Evolutionary conservation across 371 early-diverging fungal species (phyloP).

Genomic region (Amoeboaphelidium protococcarum): DNA sequence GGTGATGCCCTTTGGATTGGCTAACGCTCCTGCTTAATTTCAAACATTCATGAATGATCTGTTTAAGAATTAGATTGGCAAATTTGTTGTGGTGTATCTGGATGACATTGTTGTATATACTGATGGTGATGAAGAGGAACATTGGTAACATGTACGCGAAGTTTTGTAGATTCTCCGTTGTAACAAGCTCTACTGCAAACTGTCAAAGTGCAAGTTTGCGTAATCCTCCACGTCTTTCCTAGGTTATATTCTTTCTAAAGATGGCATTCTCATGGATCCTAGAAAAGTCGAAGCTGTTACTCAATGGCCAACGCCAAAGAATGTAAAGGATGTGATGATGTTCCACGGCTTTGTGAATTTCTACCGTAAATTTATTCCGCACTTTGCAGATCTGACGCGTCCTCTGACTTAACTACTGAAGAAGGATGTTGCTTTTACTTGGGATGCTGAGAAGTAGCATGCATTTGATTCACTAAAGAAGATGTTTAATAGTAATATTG

Average conservation of each 20-base stretch:
- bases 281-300: slow-evolving; percentile 12
- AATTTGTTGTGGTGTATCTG: slow-evolving; percentile 16
- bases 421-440: slow-evolving; percentile 10
- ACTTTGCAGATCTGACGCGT: slow-evolving; percentile 12
- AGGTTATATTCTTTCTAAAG: slow-evolving; percentile 11
- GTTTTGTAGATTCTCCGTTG: slow-evolving; percentile 12
- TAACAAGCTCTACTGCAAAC: slow-evolving; percentile 12
- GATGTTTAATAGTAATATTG: slow-evolving; percentile 10
- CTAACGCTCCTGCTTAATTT: slow-evolving; percentile 17
- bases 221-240: slow-evolving; percentile 8
- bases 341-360: slow-evolving; percentile 24
- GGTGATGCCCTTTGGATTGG: slow-evolving; percentile 23
- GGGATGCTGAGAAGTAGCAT: slow-evolving; percentile 7
- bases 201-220: slow-evolving; percentile 23
- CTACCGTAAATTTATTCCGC: slow-evolving; percentile 18
- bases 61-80: slow-evolving; percentile 11
- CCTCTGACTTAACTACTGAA: slow-evolving; percentile 14
- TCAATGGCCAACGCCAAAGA: slow-evolving; percentile 11
- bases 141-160: slow-evolving; percentile 10
- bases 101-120: slow-evolving; percentile 30
- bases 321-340: slow-evolving; percentile 11
- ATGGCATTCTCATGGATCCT: slow-evolving; percentile 9
- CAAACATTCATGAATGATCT: slow-evolving; percentile 14
- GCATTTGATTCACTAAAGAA: slow-evolving; percentile 16
- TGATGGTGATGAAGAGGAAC: slow-evolving; percentile 15